Evolutionary conservation across 495 filamentous ascomycete species (phyloP).

Genomic region (Hypoxylon crocopeplum): DNA sequence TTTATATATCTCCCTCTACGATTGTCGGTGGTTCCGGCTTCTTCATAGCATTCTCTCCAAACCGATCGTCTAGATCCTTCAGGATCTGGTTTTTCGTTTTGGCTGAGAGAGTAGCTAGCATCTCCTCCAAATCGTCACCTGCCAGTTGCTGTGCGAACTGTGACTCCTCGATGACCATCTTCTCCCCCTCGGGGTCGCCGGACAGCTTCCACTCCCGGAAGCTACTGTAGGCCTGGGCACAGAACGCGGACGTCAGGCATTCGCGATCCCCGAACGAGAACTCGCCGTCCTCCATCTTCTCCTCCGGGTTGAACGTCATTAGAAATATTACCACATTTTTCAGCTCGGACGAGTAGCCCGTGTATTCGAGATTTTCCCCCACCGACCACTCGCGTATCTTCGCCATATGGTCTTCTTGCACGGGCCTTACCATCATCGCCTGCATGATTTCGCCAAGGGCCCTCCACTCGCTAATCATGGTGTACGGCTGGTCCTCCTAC

Average conservation of each 20-base stretch:
- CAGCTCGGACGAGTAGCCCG: constrained; percentile 22
- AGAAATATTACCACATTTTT: constrained; percentile 33
- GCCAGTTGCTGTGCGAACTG: neutral
- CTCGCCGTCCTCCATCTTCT: neutral
- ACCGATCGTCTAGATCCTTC: neutral
- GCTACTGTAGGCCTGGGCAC: neutral
- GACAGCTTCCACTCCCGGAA: neutral
- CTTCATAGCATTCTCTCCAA: neutral
- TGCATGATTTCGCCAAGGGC: constrained; percentile 41
- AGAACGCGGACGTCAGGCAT: constrained; percentile 18
- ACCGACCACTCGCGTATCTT: constrained; percentile 3
- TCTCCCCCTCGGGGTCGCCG: constrained; percentile 5
- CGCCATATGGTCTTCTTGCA: constrained; percentile 2
- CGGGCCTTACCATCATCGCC: constrained; percentile 39
- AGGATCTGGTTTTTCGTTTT: neutral
- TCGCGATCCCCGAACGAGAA: neutral
- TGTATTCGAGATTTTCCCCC: constrained; percentile 12
- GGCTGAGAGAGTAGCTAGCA: neutral
- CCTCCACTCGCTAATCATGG: constrained; percentile 36
- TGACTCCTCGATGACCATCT: neutral
- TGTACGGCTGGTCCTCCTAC: constrained; percentile 38
- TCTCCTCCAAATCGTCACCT: neutral
- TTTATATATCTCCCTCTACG: too few species aligned
- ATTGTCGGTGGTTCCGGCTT: too few species aligned
- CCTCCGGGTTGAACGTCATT: constrained; percentile 37